phyloP scores from a whole-genome alignment of 306 rosid genomes.

The Adenanthera pavonina region DNA sequence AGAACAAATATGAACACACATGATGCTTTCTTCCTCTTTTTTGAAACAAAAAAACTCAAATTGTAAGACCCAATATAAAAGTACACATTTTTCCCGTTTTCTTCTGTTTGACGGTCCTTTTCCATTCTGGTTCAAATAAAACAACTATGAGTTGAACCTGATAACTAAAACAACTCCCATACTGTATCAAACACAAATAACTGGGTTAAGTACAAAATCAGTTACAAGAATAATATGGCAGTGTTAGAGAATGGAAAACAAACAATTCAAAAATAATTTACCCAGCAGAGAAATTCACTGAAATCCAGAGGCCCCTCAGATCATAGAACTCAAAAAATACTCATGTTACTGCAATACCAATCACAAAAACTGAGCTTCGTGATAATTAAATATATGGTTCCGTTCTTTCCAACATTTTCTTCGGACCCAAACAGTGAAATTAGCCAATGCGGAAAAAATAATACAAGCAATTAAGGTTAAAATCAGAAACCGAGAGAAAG shows the following conservation, averaged over 20 bases:
- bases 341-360: not conserved
- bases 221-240: not conserved
- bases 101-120: not conserved
- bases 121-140: not conserved
- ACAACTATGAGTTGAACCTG: conserved; percentile 5
- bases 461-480: not conserved
- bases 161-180: not conserved
- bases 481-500: conserved; percentile 4
- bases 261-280: not conserved
- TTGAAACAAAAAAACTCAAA: not conserved
- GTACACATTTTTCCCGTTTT: not conserved
- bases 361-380: not conserved
- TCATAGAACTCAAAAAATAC: not conserved
- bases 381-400: not conserved
- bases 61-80: not conserved
- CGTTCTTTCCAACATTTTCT: conserved; percentile 12
- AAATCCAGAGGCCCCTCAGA: not conserved
- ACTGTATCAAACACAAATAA: not conserved
- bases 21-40: not conserved
- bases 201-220: conserved; percentile 1
- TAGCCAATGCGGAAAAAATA: not conserved
- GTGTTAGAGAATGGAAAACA: not conserved
- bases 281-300: conserved; percentile 3
- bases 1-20: conserved; percentile 19
- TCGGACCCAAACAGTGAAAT: not conserved